Evolutionary conservation across 257 asterid species (phyloP).

Genomic region (Solanum bukasovii): DNA sequence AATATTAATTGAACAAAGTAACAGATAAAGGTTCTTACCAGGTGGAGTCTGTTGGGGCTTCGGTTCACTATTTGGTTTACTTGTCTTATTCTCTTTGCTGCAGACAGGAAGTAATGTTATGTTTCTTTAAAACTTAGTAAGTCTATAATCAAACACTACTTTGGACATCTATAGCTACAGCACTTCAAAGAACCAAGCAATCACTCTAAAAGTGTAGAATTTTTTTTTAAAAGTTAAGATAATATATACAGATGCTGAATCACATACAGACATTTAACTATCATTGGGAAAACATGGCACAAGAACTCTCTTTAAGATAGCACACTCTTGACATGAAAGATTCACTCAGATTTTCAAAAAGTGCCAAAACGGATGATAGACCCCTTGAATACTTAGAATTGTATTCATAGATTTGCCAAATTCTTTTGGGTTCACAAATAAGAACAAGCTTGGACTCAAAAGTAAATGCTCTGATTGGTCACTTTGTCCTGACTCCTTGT

Average conservation of each 20-base stretch:
- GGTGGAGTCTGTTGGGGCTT: slow-evolving; percentile 47
- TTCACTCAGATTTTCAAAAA: background rate
- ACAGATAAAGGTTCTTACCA: slow-evolving; percentile 30
- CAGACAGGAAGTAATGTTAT: slow-evolving; percentile 12
- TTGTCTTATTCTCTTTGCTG: slow-evolving; percentile 60
- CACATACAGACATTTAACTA: background rate
- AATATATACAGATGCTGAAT: background rate
- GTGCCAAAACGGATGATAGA: background rate
- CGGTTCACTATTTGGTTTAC: slow-evolving; percentile 42
- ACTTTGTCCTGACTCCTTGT: background rate
- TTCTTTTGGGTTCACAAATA: background rate
- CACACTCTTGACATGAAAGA: background rate
- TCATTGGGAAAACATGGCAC: background rate
- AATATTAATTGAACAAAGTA: background rate
- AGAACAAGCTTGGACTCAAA: background rate
- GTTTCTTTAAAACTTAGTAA: background rate
- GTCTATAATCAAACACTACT: background rate
- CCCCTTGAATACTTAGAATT: background rate
- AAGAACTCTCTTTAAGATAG: background rate
- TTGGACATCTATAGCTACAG: background rate
- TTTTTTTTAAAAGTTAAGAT: background rate
- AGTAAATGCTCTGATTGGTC: background rate
- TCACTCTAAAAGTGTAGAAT: background rate
- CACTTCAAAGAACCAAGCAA: background rate
- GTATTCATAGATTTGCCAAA: background rate